Evolutionary conservation across 208 protist species (phyloP), one percentile per base, ranked within the genome.

Genomic region (Endotrypanum monterogeii): DNA sequence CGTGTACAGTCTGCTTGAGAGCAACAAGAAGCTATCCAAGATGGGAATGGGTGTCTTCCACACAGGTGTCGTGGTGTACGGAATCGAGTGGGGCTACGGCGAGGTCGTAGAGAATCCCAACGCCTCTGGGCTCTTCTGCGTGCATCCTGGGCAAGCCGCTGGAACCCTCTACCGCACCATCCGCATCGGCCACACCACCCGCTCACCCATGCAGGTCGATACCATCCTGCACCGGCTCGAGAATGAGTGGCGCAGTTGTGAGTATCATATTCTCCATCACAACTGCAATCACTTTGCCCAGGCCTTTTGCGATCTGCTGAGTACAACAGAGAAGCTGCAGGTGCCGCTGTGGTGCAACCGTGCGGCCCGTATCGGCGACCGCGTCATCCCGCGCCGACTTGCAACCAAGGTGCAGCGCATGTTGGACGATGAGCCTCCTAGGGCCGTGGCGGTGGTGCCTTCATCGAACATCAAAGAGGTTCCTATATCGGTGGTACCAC

Each of bases 281-380:
- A 98, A 98, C 84, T 98, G 94, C 85, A 98, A 98, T 61, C 92
- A 98, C 81, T 98, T 97, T 78, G 85, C 91, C 11, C 84, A 94
- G 80, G 67, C 69, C 30, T 87, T 98, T 65, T 95, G 89, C 79
- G 83, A 94, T 56, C 55, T 92, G 16, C 84, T 98, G 30, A 88
- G 82, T n/a, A 95, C 93, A 3, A 74, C 80, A 16, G 83, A 94
- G 78, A 90, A 90, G 74, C 75, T 95, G 28, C 72, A 63, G 60
- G 75, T 96, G 51, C 94, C 94, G 67, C 18, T 62, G 48, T 98
- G 94, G 94, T 96, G 93, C 83, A 98, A 98, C 84, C 89, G 94
- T 60, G 90, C 89, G 14, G 92, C 94, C 4, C 83, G 91, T 12
- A 61, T 93, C 57, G 82, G 83, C 25, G 84, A 93, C 66, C 80